Evolutionary conservation across 345 rosid species (phyloP).

Genomic region (Arabis hirsuta): DNA sequence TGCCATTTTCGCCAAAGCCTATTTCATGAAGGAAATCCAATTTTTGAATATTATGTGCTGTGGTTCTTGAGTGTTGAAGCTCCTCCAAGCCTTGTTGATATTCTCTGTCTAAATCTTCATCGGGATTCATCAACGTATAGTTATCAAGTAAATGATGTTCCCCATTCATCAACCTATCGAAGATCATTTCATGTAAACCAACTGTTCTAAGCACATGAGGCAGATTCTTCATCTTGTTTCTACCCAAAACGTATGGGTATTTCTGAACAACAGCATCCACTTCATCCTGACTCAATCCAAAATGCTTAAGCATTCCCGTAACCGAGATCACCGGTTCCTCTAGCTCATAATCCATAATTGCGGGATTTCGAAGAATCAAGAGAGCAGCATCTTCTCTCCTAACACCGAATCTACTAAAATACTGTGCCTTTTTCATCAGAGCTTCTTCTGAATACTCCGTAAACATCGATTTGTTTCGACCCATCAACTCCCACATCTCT

Average conservation of each 20-base stretch:
- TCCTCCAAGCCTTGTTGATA: conserved; percentile 51
- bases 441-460: conserved; percentile 48
- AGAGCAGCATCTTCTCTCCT: conserved; percentile 50
- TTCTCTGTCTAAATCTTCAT: conserved; percentile 52
- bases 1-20: conserved; percentile 69
- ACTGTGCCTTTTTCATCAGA: conserved; percentile 47
- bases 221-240: conserved; percentile 64
- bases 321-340: conserved; percentile 53
- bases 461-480: conserved; percentile 49
- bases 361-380: conserved; percentile 54
- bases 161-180: conserved; percentile 53
- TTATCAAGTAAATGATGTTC: conserved; percentile 48
- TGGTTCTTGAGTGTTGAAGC: conserved; percentile 46
- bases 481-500: conserved; percentile 55
- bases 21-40: conserved; percentile 59
- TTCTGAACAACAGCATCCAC: conserved; percentile 44
- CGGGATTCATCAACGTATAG: conserved; percentile 49
- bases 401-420: conserved; percentile 59
- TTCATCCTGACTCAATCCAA: conserved; percentile 54
- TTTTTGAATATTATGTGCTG: conserved; percentile 52
- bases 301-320: conserved; percentile 52
- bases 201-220: conserved; percentile 55
- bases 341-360: conserved; percentile 54
- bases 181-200: conserved; percentile 54
- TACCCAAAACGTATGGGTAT: conserved; percentile 52